Conservation (phyloP, 768 basidiomycete genomes). For the Pisolithus tinctorius region DNA sequence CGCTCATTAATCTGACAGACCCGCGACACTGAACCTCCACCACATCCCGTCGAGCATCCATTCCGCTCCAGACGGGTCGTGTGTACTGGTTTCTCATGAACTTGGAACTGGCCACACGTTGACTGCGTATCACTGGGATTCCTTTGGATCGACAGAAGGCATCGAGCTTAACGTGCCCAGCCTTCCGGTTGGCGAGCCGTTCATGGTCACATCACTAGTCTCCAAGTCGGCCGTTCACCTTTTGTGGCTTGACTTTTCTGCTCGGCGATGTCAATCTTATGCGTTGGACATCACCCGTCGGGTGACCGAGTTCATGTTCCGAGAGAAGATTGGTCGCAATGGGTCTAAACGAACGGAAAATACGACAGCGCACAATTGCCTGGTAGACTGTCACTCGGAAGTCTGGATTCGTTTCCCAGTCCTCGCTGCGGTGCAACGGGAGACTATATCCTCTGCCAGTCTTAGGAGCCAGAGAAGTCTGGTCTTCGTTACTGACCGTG, state of each 20-base stretch:
- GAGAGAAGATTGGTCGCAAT: slow-evolving; percentile 28
- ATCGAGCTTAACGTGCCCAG: slow-evolving; percentile 27
- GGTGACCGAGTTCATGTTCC: slow-evolving; percentile 47
- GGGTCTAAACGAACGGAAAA: slow-evolving; percentile 1
- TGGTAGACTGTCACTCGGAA: slow-evolving; percentile 44
- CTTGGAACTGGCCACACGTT: slow-evolving; percentile 13
- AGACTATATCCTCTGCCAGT: slow-evolving; percentile 28
- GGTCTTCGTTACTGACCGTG: slow-evolving; percentile 32
- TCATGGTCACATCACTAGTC: slow-evolving; percentile 38
- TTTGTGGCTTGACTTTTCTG: slow-evolving; percentile 29
- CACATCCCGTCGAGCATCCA: slow-evolving; percentile 24
- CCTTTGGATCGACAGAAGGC: slow-evolving; percentile 43
- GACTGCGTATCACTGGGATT: slow-evolving; percentile 43
- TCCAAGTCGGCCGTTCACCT: slow-evolving; percentile 35
- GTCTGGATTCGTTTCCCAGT: slow-evolving; percentile 54
- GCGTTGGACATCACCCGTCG: slow-evolving; percentile 45
- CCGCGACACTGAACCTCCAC: slow-evolving; percentile 33
- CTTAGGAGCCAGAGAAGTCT: slow-evolving; percentile 26
- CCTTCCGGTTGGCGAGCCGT: slow-evolving; percentile 11
- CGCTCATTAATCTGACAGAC: slow-evolving; percentile 22
- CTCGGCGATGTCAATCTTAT: slow-evolving; percentile 31
- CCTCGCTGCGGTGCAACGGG: slow-evolving; percentile 37
- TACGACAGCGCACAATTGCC: slow-evolving; percentile 33
- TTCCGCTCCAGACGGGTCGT: slow-evolving; percentile 45
- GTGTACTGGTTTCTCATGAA: slow-evolving; percentile 29